Base-by-base conservation (phyloP, 169 alveolate genomes). In the Eimeria necatrix region DNA sequence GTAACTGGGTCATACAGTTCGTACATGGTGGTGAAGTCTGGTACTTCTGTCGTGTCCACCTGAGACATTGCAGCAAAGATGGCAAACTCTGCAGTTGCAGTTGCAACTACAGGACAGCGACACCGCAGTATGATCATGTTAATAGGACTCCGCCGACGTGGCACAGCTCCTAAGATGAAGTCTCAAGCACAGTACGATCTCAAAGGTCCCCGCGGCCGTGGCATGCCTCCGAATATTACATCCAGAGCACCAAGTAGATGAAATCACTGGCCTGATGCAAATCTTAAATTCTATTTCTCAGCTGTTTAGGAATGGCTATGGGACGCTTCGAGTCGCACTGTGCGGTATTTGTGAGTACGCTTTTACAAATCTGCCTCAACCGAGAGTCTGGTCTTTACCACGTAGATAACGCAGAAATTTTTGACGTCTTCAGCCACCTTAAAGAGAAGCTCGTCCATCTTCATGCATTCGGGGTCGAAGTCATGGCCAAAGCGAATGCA, bases 21-120 rank as follows among this genome's bases (percentile, higher is more conserved):
- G 96, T 99, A 99, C 99, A 99, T 99, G 52, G 99, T 98, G 95
- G 99, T 99, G 97, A 99, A 99, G 94, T 99, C 99, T n/a, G 99
- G 99, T 18, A 99, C 99, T 96, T 99, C 99, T 53, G 99, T 97
- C 26, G 98, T 99, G 95, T 99, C 99, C 3, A 97, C 98, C 98
- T 97, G 95, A 20, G 87, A 10, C 68, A 10, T 56, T 18, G 22
- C 12, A 56, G 22, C 22, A 10, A 56, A 12, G 20, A 56, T 18
- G 68, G 68, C 68, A 56, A 56, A 12, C 12, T 56, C 68, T 56
- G 68, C 68, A 56, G 41, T 32, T 32, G 41, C 41, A 32, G 41
- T 32, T 32, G 41, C 41, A 32, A 32, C 41, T 2, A 32, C 41
- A 32, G 41, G 41, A 32, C 41, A 32, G 41, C 41, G 41, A 32